A percentile compares a stretch with the other conserved stretches of the same genome.
Conservation (phyloP, 2,329 filamentous ascomycete genomes). For the Chrysosporium keratinophilum region DNA sequence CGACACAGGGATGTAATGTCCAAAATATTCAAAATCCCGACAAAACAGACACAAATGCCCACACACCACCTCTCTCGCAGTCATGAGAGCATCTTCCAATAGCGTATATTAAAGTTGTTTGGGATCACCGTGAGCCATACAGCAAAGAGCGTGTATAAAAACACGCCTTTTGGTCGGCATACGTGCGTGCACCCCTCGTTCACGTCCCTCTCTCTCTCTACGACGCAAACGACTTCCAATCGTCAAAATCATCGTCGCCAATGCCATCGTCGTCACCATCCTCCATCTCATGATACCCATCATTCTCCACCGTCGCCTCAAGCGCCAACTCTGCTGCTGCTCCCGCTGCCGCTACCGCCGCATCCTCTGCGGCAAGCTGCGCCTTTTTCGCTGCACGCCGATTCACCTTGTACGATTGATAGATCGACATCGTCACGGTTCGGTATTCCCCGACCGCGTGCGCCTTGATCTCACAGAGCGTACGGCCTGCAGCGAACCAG, state of each 20-base stretch:
- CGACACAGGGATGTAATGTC: background rate
- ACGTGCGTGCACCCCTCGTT: too few species aligned
- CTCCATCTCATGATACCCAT: background rate
- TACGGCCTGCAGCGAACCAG: constrained; percentile 22
- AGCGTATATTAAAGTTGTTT: too few species aligned
- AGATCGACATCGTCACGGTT: constrained; percentile 7
- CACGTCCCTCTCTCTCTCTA: background rate
- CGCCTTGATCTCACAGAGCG: constrained; percentile 26
- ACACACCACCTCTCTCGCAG: too few species aligned
- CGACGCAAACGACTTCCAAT: constrained; percentile 6
- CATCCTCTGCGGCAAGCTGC: background rate
- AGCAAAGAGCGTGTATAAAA: too few species aligned
- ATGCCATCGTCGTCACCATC: too few species aligned
- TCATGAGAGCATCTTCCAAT: too few species aligned
- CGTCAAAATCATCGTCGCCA: constrained; percentile 10
- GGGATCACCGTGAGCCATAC: too few species aligned
- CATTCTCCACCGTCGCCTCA: background rate
- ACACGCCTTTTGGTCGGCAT: too few species aligned
- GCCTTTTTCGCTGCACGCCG: constrained; percentile 10
- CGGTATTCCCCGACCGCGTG: constrained; percentile 10
- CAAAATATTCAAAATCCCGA: background rate
- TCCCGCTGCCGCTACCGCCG: background rate
- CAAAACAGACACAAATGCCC: background rate
- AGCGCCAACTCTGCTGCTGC: background rate
- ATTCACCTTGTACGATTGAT: constrained; percentile 11